Percentiles rank a stretch among this genome's conserved stretches.
Evolutionary conservation across 495 filamentous ascomycete species (phyloP).

Genomic region (Podospora pseudopauciseta): DNA sequence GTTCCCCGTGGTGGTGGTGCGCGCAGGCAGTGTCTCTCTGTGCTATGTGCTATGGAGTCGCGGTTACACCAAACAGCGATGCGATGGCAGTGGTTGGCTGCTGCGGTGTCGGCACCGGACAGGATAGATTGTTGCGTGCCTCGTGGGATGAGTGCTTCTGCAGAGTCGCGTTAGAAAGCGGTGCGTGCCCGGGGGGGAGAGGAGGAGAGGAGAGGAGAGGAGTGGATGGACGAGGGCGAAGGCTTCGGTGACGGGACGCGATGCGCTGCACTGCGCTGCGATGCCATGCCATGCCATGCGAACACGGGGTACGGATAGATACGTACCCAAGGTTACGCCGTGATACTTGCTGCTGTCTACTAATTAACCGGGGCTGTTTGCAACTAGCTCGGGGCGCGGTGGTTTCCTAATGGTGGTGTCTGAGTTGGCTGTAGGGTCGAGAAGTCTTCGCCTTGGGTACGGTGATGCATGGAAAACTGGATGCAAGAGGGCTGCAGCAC

Average conservation of each 20-base stretch:
- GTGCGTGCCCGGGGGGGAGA: constrained; percentile 14
- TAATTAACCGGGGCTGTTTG: constrained; percentile 9
- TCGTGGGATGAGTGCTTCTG: constrained; percentile 30
- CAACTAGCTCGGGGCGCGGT: constrained; percentile 3
- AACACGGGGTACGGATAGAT: constrained; percentile 1
- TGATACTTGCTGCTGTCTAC: background rate
- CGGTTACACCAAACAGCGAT: constrained; percentile 35
- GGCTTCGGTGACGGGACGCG: background rate
- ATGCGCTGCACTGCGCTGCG: background rate
- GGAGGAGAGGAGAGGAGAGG: no score
- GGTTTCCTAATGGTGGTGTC: constrained; percentile 25
- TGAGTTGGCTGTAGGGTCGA: constrained; percentile 29
- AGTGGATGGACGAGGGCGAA: constrained; percentile 14
- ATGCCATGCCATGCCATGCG: constrained; percentile 3
- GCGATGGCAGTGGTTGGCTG: constrained; percentile 33
- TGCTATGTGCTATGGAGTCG: constrained; percentile 24
- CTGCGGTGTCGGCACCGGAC: constrained; percentile 25
- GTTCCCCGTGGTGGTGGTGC: constrained; percentile 13
- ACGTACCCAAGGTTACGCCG: background rate
- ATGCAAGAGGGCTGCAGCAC: constrained; percentile 36
- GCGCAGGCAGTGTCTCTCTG: constrained; percentile 26
- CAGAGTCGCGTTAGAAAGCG: constrained; percentile 38
- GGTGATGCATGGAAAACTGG: constrained; percentile 35
- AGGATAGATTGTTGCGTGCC: constrained; percentile 32
- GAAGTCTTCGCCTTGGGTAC: constrained; percentile 22